phyloP scores from a whole-genome alignment of 192 early-diverging fungal species.

The Backusella circina region DNA sequence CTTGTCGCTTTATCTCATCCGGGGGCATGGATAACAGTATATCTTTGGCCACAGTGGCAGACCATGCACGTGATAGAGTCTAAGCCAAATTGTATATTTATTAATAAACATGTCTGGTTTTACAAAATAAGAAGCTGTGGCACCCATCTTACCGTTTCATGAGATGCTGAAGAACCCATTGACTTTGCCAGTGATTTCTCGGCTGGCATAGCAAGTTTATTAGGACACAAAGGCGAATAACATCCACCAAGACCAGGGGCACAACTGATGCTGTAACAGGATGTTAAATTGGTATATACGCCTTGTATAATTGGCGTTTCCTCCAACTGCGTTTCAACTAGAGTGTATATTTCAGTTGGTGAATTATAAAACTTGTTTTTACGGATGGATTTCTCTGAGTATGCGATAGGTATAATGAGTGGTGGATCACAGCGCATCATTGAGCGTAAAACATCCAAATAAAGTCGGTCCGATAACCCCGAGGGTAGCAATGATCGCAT shows the following conservation, averaged over 20 bases:
- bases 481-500: conserved; percentile 19
- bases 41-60: conserved; percentile 67
- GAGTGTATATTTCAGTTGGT: conserved; percentile 27
- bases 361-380: conserved; percentile 34
- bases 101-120: conserved; percentile 2
- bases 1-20: conserved; percentile 83
- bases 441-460: conserved; percentile 18
- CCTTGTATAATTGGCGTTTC: conserved; percentile 52
- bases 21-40: conserved; percentile 61
- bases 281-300: conserved; percentile 82
- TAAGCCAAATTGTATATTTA: background rate
- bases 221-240: conserved; percentile 33
- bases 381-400: conserved; percentile 29
- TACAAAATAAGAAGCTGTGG: background rate
- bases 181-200: background rate
- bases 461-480: background rate
- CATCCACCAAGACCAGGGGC: conserved; percentile 20
- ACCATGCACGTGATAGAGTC: conserved; percentile 57
- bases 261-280: conserved; percentile 66
- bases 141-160: conserved; percentile 7
- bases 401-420: conserved; percentile 30
- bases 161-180: background rate
- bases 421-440: conserved; percentile 19
- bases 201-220: background rate
- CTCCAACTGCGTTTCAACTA: background rate